Evolutionary conservation across 805 yeast genomes (phyloP), one percentile per base, ranked within the genome.

Genomic region (Yamadazyma sp.): DNA sequence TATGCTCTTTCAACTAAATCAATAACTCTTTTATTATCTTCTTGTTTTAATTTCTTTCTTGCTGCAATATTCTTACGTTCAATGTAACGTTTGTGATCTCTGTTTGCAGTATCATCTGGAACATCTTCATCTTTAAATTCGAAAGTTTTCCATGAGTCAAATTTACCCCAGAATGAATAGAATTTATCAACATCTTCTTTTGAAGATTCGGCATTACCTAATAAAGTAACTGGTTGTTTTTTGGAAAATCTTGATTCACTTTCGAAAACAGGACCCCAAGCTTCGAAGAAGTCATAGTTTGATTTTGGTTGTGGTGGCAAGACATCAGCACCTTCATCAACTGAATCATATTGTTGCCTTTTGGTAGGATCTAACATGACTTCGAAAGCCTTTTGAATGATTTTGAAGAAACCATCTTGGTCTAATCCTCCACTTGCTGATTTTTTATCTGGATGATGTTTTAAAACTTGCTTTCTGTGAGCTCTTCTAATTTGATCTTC

Each of bases 71-170:
- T 93, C 77, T 93, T 93, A 75, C 91, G 87, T 73, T 93, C 98
- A 51, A 89, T 82, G 75, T 87, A 86, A 72, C 98, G 95, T 75
- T 93, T 93, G 79, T 93, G 95, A 65, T 93, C 98, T 77, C 98
- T 88, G 81, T 93, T 93, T 43, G 96, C 85, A 39, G 97, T 86
- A 69, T 93, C 98, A 72, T 93, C 98, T 51, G 98, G 98, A 56
- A 89, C 96, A 60, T 93, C 98, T 74, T 93, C 98, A 60, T 93
- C 98, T 63, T 88, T 78, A 72, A 89, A 93, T 71, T 93, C 98
- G 60, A 93, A 93, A 31, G 95, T 75, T 75, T 96, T 86, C 98
- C 98, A 93, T 14, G 98, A 91, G 63, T 93, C 98, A 50, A 93
- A 86, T 60, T 84, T 82, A 66, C 86, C 86, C 88, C 91, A 91